These are phyloP conservation scores for Aspergillus asperescens DNA, from an alignment of 495 filamentous ascomycete species.

Conservation along the genomic window DNA sequence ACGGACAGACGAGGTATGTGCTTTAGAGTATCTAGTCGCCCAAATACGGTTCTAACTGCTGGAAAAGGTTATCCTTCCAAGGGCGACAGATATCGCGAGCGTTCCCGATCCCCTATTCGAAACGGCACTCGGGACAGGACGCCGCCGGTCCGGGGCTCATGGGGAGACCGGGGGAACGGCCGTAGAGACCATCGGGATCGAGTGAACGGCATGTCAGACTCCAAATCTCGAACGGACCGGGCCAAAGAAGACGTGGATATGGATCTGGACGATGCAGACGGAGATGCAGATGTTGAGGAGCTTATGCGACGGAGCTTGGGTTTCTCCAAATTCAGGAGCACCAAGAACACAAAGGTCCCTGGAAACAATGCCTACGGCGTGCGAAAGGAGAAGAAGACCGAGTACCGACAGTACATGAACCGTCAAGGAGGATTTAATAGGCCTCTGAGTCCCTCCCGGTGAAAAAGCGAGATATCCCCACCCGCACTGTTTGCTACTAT, in stretches of 20 bases:
- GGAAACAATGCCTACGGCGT: constrained; percentile 85
- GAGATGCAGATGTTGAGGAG: constrained; percentile 63
- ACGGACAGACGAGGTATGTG: constrained; percentile 39
- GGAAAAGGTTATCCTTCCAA: constrained; percentile 27
- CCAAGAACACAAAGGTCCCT: constrained; percentile 83
- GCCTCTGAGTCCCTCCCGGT: constrained; percentile 62
- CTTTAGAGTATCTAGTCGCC: constrained; percentile 1
- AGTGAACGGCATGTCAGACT: constrained; percentile 25
- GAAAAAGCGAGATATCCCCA: constrained; percentile 8
- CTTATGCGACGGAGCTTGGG: constrained; percentile 84
- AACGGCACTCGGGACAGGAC: constrained; percentile 37
- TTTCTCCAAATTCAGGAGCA: constrained; percentile 76
- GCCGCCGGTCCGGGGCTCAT: constrained; percentile 32
- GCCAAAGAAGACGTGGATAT: constrained; percentile 39
- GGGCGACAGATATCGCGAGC: constrained; percentile 37
- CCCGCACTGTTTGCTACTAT: background rate
- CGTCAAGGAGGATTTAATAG: constrained; percentile 93
- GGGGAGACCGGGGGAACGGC: constrained; percentile 30
- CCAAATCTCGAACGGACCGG: constrained; percentile 8
- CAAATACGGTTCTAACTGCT: constrained; percentile 9
- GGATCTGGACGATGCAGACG: constrained; percentile 47
- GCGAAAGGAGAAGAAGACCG: constrained; percentile 88
- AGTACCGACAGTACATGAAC: constrained; percentile 99
- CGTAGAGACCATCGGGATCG: constrained; percentile 30
- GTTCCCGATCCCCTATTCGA: constrained; percentile 43